These are phyloP conservation scores for Termitomyces sp. DNA, from an alignment of 768 basidiomycete species.

Conservation along the genomic window DNA sequence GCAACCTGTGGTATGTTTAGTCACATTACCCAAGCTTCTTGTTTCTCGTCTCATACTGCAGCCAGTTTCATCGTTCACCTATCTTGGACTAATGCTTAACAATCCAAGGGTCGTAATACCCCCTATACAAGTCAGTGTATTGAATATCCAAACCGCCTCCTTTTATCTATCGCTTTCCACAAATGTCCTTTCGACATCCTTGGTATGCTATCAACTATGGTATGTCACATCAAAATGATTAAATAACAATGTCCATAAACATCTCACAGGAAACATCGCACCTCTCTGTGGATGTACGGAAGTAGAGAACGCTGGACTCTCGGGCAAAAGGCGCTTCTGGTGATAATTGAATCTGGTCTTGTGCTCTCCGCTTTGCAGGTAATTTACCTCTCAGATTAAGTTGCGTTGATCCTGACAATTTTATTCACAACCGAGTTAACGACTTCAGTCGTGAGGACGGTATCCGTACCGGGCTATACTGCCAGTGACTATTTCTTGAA, in stretches of 20 bases:
- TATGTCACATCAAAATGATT: not conserved
- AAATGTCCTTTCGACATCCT: not conserved
- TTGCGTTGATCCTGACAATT: too few species aligned
- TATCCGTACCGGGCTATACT: too few species aligned
- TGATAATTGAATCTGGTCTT: not conserved
- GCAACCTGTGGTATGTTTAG: not conserved
- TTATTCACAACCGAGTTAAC: too few species aligned
- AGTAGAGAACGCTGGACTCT: not conserved
- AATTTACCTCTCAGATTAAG: too few species aligned
- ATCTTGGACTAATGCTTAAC: not conserved
- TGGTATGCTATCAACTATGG: not conserved
- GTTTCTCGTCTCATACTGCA: not conserved
- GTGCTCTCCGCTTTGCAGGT: not conserved
- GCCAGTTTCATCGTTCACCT: not conserved
- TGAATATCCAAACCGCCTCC: not conserved
- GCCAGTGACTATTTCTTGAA: too few species aligned
- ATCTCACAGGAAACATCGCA: not conserved
- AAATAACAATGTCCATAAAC: not conserved
- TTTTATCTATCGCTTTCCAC: not conserved
- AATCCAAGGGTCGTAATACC: too few species aligned
- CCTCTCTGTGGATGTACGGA: not conserved
- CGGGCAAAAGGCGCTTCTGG: not conserved
- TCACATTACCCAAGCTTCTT: not conserved
- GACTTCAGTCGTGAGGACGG: too few species aligned
- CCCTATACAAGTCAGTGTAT: not conserved